Evolutionary conservation across 2,329 filamentous ascomycete genomes (phyloP), one percentile per base, ranked within the genome.

Genomic region (Fusarium albidum): DNA sequence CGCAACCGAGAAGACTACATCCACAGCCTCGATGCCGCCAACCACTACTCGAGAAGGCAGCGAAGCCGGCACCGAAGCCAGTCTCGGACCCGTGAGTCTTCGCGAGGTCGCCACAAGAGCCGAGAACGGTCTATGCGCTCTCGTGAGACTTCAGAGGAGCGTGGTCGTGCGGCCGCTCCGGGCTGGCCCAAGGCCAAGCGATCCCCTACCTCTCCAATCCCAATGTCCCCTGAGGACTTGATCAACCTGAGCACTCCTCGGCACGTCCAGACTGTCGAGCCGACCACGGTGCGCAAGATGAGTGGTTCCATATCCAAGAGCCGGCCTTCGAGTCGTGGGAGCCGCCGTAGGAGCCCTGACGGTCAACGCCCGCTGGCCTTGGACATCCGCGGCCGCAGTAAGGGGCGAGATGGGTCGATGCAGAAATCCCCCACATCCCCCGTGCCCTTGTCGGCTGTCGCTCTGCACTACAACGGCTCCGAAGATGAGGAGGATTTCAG

Each of bases 161-260:
- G 90, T 51, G 90, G 90, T 15, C 83, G 90, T 57, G 82, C 81
- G 18, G 77, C 82, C 11, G 80, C 83, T 37, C 83, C 88, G 17
- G 88, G 87, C 59, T 92, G 80, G 51, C 75, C 89, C 57, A 89
- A 86, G 68, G 85, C 89, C 14, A 96, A 96, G 74, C 83, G 90
- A 17, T 97, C 94, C 1, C 94, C 94, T 1, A 96, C 92, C 3
- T 97, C 94, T 0, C 94, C 94, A 0, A 83, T 96, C 3, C 92
- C 93, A 4, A 97, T 97, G 93, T 96, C 93, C 4, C 92, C 92
- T 0, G 91, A 96, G 65, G 92, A 97, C 66, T 71, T 91, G 54
- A 84, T 86, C 67, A 87, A 83, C 63, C 73, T 89, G 42, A 83
- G 81, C 57, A 83, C 77, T 1, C 77, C 79, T 1, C 75, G 68